Evolutionary conservation across 139 green algal genomes (phyloP), one percentile per base, ranked within the genome.

Genomic region (Micractinium conductrix): DNA sequence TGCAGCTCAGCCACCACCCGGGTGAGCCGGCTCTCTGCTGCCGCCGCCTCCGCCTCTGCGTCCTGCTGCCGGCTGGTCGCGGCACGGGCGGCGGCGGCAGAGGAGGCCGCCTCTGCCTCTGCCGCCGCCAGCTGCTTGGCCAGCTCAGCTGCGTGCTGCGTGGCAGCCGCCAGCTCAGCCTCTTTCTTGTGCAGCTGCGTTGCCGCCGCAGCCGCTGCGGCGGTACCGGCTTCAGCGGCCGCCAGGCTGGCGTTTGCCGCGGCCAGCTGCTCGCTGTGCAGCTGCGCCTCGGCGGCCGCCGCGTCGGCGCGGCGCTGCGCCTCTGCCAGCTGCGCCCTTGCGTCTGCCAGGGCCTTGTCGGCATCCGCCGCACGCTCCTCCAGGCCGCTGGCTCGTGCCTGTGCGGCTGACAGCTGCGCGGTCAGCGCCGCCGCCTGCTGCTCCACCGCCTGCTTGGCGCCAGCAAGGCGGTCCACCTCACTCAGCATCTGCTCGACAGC

Each of bases 401-500:
- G 26, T 5, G 70, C 74, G 43, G 33, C 33, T 19, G 8, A 4
- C 67, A 78, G 67, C 78, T 67, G 45, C 30, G 40, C 33, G 10
- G 45, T 44, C 44, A 86, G 76, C 22, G 30, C 63, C 37, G 70
- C 43, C 35, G 53, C 78, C 38, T 63, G 38, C 50, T 82, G 45
- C 50, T 70, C 85, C 24, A 62, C 38, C 1, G 37, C 30, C 65
- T 80, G 50, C 80, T 85, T 85, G 22, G 48, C 53, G 0, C 69
- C 80, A n/a, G 80, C 80, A 38, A 85, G 53, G 9, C 70, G 50
- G 24, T 85, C 67, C 28, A 85, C 70, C 53, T 85, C 80, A 17
- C 50, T 9, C 17, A 79, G 80, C 80, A 85, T 85, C 70, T 85
- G 80, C 30, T 83, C 69, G 14, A 84, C 84, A 0, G 62, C 75